These are phyloP conservation scores for Syncephalis plumigaleata DNA, from an alignment of 371 early-diverging fungal genomes.

Conservation along the genomic window DNA sequence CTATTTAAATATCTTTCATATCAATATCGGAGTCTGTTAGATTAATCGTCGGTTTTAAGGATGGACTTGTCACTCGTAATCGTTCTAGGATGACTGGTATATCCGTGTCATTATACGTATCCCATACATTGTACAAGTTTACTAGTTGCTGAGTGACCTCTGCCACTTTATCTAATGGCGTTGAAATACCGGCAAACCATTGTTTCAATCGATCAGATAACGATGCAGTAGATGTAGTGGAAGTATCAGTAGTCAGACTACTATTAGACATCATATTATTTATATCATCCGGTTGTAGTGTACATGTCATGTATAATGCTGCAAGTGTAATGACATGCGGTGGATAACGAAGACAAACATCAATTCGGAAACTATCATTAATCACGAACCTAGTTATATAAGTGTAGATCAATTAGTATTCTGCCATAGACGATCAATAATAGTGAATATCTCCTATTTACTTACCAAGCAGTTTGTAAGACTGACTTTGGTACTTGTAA, in stretches of 20 bases:
- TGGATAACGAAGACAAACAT: conserved; percentile 63
- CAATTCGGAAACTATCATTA: conserved; percentile 65
- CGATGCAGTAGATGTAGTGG: conserved; percentile 29
- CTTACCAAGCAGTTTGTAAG: conserved; percentile 53
- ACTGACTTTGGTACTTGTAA: conserved; percentile 18
- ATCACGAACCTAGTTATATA: conserved; percentile 40
- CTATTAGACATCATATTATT: conserved; percentile 35
- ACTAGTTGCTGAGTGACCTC: conserved; percentile 52
- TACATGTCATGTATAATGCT: conserved; percentile 53
- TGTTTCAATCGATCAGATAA: not conserved
- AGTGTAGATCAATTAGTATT: not conserved
- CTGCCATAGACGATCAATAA: too few relatives aligned
- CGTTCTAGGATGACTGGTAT: conserved; percentile 20
- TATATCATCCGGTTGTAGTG: conserved; percentile 28
- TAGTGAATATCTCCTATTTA: not conserved
- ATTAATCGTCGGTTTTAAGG: not conserved
- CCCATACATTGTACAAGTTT: conserved; percentile 42
- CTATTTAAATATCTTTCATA: too few relatives aligned
- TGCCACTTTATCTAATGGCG: not conserved
- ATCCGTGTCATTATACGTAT: conserved; percentile 36
- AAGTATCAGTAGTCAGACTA: conserved; percentile 61
- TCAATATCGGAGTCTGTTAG: too few relatives aligned
- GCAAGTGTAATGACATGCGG: conserved; percentile 78
- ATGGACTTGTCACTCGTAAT: not conserved
- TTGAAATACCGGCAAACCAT: not conserved